phyloP scores from a whole-genome alignment of 805 yeast genomes.

The Candida khao-thaluensis region DNA sequence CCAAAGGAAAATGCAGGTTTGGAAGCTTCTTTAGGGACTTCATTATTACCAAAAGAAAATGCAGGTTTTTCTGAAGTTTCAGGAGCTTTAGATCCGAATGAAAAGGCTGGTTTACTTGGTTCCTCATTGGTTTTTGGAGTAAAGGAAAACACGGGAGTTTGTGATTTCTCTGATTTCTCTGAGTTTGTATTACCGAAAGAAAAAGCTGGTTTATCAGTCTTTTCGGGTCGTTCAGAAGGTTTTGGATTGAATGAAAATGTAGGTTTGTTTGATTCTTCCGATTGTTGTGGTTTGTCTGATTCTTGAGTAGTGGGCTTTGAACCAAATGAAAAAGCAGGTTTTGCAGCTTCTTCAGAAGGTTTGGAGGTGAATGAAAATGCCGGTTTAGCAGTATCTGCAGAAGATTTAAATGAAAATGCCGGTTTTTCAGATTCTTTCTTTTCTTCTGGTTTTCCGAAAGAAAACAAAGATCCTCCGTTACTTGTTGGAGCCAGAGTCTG shows the following conservation, averaged over 20 bases:
- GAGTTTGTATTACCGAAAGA: constrained; percentile 10
- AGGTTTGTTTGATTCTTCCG: constrained; percentile 9
- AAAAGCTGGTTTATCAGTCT: constrained; percentile 1
- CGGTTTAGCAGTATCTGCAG: constrained; percentile 4
- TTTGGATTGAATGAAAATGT: constrained; percentile 19
- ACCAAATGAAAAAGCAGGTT: background rate
- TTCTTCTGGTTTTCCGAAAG: background rate
- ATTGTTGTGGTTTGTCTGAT: background rate
- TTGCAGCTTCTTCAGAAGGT: constrained; percentile 13
- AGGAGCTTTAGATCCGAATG: constrained; percentile 3
- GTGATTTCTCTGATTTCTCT: background rate
- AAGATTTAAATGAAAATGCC: constrained; percentile 18
- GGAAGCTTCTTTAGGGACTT: constrained; percentile 4
- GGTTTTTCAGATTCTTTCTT: constrained; percentile 7
- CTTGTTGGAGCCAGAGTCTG: too few species aligned
- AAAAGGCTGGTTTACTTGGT: constrained; percentile 12
- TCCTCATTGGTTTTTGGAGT: background rate
- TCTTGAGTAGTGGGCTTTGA: constrained; percentile 1
- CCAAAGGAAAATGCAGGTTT: constrained; percentile 12
- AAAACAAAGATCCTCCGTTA: too few species aligned
- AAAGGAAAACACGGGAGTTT: background rate
- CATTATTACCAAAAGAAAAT: constrained; percentile 20
- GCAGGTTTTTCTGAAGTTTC: constrained; percentile 11
- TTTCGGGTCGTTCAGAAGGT: too few species aligned
- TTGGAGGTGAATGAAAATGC: constrained; percentile 20